phyloP scores from a whole-genome alignment of 352 stramenopile genomes.

The Globisporangium acanthophoron region DNA sequence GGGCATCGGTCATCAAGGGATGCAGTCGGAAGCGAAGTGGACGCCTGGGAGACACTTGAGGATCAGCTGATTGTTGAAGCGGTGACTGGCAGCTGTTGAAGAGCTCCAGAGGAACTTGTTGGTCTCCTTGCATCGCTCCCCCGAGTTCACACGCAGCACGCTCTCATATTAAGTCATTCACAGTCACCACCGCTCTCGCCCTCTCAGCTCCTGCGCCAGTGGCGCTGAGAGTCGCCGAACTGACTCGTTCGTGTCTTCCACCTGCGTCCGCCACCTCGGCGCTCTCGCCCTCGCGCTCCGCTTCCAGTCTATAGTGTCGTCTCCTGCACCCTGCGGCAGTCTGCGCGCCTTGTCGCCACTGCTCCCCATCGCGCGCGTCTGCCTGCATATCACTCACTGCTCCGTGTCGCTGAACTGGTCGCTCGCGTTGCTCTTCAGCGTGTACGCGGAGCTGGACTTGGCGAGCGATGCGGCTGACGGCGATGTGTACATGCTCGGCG shows the following conservation, averaged over 20 bases:
- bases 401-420: slow-evolving; percentile 6
- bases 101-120: not conserved
- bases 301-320: slow-evolving; percentile 3
- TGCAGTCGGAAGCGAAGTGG: not conserved
- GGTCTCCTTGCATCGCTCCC: not conserved
- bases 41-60: not conserved
- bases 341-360: too few species aligned
- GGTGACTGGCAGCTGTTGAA: not conserved
- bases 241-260: not conserved
- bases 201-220: not conserved
- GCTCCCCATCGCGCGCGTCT: not conserved
- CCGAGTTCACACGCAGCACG: not conserved
- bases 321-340: too few species aligned
- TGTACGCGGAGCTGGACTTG: slow-evolving; percentile 7
- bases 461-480: slow-evolving; percentile 10
- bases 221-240: not conserved
- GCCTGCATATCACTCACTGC: not conserved
- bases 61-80: too few species aligned
- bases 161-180: not conserved
- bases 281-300: not conserved
- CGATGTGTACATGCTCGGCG: slow-evolving; percentile 26
- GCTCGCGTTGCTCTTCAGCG: slow-evolving; percentile 4
- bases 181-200: not conserved
- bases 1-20: not conserved
- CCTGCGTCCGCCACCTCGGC: not conserved